A percentile compares a stretch with the other conserved stretches of the same genome.
Evolutionary conservation across 2,329 filamentous ascomycete genomes (phyloP).

Genomic region (Chrysoporthe austroafricana): DNA sequence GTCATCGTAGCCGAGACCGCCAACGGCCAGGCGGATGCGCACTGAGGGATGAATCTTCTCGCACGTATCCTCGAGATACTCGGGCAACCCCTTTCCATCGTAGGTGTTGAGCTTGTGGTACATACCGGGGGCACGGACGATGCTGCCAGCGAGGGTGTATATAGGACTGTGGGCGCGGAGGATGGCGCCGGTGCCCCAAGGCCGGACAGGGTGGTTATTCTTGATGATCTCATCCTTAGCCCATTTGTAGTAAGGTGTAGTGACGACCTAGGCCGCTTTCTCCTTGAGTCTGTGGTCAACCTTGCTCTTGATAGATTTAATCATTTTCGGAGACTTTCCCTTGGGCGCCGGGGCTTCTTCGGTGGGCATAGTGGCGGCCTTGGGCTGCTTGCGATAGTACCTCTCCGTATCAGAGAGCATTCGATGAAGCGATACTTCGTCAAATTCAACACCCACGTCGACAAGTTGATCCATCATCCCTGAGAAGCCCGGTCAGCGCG

Average conservation of each 20-base stretch:
- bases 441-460: constrained; percentile 55
- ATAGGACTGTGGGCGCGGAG: constrained; percentile 43
- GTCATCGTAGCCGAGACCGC: constrained; percentile 56
- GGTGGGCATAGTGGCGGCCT: constrained; percentile 23
- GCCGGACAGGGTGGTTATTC: constrained; percentile 51
- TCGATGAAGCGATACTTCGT: constrained; percentile 45
- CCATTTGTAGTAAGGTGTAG: constrained; percentile 39
- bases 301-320: constrained; percentile 14
- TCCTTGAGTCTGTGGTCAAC: constrained; percentile 21
- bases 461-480: constrained; percentile 62
- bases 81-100: constrained; percentile 40
- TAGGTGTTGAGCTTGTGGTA: constrained; percentile 50
- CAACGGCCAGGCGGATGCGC: constrained; percentile 54
- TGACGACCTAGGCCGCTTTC: constrained; percentile 11
- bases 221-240: constrained; percentile 53
- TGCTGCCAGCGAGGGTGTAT: constrained; percentile 49
- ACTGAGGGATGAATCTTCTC: constrained; percentile 60
- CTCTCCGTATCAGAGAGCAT: constrained; percentile 41
- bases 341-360: constrained; percentile 24
- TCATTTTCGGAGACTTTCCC: constrained; percentile 16
- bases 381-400: constrained; percentile 31
- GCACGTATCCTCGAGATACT: constrained; percentile 55
- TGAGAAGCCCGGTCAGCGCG: constrained; percentile 29
- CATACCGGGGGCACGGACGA: constrained; percentile 50
- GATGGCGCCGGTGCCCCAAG: constrained; percentile 53